Conservation (phyloP, 1,284 basidiomycete genomes). For the Moesziomyces parantarcticus region DNA sequence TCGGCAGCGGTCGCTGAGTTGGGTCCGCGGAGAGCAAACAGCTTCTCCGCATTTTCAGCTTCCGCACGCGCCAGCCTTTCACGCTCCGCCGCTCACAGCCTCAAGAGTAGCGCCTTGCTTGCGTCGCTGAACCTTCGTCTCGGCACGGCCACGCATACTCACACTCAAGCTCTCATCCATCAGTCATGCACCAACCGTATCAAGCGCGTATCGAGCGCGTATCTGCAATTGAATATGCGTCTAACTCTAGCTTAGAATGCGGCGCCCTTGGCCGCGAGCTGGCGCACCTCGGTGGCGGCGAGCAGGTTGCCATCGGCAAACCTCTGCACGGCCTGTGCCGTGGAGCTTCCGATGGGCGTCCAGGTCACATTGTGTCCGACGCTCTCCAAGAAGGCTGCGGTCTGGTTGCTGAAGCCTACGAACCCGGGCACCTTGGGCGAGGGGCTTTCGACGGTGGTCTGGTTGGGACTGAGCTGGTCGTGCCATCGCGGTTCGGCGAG, state of each 20-base stretch:
- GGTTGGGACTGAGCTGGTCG: constrained; percentile 67
- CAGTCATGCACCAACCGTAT: too few species aligned
- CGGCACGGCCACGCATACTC: background rate
- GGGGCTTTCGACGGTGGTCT: constrained; percentile 67
- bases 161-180: background rate
- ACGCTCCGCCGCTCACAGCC: too few species aligned
- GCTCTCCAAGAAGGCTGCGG: constrained; percentile 61
- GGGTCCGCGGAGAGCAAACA: too few species aligned
- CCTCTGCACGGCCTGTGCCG: constrained; percentile 58
- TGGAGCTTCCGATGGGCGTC: constrained; percentile 49
- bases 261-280: constrained; percentile 56
- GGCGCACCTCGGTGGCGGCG: constrained; percentile 56
- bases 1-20: too few species aligned
- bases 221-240: background rate
- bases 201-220: too few species aligned
- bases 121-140: too few species aligned
- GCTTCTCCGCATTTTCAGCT: too few species aligned
- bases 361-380: constrained; percentile 67
- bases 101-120: too few species aligned
- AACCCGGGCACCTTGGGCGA: constrained; percentile 52
- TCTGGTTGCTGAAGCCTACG: constrained; percentile 67
- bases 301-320: constrained; percentile 33
- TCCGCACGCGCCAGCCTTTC: too few species aligned
- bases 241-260: constrained; percentile 31
- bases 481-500: constrained; percentile 69